Conservation (phyloP, 192 early-diverging fungal genomes). For the Piromyces finnis region DNA sequence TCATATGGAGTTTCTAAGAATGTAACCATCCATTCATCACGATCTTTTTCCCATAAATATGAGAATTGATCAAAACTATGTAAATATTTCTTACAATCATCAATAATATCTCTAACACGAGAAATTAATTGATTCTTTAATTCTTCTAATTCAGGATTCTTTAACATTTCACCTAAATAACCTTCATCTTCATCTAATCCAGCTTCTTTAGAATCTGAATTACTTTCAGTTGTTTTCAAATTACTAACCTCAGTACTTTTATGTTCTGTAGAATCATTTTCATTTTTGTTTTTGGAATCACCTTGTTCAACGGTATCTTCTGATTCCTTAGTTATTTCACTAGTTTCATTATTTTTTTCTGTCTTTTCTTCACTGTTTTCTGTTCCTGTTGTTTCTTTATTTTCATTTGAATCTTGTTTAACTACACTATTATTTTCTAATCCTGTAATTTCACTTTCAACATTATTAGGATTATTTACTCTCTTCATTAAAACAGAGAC, state of each 20-base stretch:
- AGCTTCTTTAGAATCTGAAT: neutral
- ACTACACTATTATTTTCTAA: neutral
- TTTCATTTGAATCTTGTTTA: neutral
- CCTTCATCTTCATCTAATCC: conserved; percentile 20
- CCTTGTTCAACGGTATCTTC: conserved; percentile 1
- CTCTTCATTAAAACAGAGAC: conserved; percentile 32
- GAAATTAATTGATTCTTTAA: conserved; percentile 16
- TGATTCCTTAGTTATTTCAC: neutral
- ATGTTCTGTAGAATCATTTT: conserved; percentile 6
- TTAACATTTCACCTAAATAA: conserved; percentile 34
- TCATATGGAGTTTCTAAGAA: conserved; percentile 17
- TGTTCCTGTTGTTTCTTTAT: neutral
- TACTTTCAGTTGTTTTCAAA: neutral
- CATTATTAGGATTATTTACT: conserved; percentile 2
- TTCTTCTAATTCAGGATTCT: conserved; percentile 17
- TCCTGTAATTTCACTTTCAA: neutral
- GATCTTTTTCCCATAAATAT: conserved; percentile 48
- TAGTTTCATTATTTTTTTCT: neutral
- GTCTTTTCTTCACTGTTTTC: neutral
- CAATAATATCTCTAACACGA: conserved; percentile 22
- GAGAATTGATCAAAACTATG: conserved; percentile 41
- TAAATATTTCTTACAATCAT: conserved; percentile 23
- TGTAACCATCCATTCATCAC: conserved; percentile 44
- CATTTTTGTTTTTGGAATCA: conserved; percentile 3
- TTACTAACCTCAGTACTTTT: neutral